Percentiles rank a stretch among this genome's conserved stretches.
Evolutionary conservation across 2,329 filamentous ascomycete genomes (phyloP).

Genomic region (Colletotrichum tofieldiae): DNA sequence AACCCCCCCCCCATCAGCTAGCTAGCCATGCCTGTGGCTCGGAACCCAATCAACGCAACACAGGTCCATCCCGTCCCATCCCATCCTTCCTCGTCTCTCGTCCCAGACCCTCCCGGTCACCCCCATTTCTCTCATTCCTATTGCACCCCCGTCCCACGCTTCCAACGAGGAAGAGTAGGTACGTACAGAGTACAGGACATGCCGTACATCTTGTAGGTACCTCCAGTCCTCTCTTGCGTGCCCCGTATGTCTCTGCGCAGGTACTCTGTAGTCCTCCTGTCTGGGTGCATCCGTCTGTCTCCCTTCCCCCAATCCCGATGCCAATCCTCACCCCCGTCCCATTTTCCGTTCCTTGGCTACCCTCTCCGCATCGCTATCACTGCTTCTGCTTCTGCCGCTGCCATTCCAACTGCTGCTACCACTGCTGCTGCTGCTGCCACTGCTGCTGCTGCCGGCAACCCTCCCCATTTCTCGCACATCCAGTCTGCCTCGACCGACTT

Average conservation of each 20-base stretch:
- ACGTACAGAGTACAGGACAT: neutral
- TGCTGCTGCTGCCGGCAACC: neutral
- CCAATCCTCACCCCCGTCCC: conserved; percentile 21
- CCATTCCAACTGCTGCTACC: conserved; percentile 10
- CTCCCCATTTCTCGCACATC: conserved; percentile 19
- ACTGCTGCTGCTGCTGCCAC: neutral
- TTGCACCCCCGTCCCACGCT: neutral
- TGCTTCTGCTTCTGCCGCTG: conserved; percentile 3
- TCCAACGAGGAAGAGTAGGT: neutral
- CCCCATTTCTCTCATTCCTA: conserved; percentile 19
- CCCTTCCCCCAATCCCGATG: conserved; percentile 3
- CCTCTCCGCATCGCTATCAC: conserved; percentile 4
- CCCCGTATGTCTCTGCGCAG: neutral
- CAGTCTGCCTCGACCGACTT: neutral
- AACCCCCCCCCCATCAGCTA: no score
- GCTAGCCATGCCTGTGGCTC: neutral
- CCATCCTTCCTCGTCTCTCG: conserved; percentile 10
- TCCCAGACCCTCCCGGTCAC: conserved; percentile 10
- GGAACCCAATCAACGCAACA: conserved; percentile 21
- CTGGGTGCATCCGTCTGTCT: neutral
- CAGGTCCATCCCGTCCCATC: conserved; percentile 36
- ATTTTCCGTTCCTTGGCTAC: conserved; percentile 31
- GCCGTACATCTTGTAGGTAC: neutral
- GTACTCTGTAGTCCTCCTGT: neutral
- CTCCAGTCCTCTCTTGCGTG: neutral